phyloP scores from a whole-genome alignment of 2,329 filamentous ascomycete species.

The Sphaerulina musiva region DNA sequence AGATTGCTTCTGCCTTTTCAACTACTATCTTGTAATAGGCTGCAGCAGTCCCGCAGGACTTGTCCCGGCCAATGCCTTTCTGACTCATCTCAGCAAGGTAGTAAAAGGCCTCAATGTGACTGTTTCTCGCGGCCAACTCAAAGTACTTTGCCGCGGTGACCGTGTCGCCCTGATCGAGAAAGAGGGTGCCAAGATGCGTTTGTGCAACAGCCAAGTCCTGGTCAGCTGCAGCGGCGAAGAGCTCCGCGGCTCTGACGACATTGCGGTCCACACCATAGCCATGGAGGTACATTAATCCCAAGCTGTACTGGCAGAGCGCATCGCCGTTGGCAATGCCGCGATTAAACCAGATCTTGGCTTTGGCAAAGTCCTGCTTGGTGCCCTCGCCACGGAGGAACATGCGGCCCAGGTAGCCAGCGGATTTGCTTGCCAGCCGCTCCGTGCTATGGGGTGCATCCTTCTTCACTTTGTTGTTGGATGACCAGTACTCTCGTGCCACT shows the following conservation, averaged over 20 bases:
- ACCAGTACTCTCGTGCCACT: slow-evolving; percentile 77
- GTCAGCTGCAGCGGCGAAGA: slow-evolving; percentile 72
- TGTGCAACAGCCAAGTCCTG: slow-evolving; percentile 75
- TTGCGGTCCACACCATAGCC: slow-evolving; percentile 69
- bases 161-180: slow-evolving; percentile 84
- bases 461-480: slow-evolving; percentile 60
- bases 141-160: slow-evolving; percentile 76
- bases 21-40: slow-evolving; percentile 84
- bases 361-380: slow-evolving; percentile 67
- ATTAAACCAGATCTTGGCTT: slow-evolving; percentile 75
- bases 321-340: slow-evolving; percentile 70
- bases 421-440: slow-evolving; percentile 73
- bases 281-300: slow-evolving; percentile 76
- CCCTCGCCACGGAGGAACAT: slow-evolving; percentile 89
- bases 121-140: slow-evolving; percentile 73
- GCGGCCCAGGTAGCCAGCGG: slow-evolving; percentile 77
- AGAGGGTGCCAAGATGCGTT: slow-evolving; percentile 74
- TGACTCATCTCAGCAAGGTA: slow-evolving; percentile 84
- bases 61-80: slow-evolving; percentile 71
- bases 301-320: slow-evolving; percentile 73
- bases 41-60: slow-evolving; percentile 68
- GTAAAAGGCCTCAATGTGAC: slow-evolving; percentile 83
- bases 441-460: slow-evolving; percentile 63
- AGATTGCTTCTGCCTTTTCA: slow-evolving; percentile 78
- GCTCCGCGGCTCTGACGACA: slow-evolving; percentile 62